Evolutionary conservation across 768 basidiomycete genomes (phyloP), one percentile per base, ranked within the genome.

Genomic region (Suillus sp.): DNA sequence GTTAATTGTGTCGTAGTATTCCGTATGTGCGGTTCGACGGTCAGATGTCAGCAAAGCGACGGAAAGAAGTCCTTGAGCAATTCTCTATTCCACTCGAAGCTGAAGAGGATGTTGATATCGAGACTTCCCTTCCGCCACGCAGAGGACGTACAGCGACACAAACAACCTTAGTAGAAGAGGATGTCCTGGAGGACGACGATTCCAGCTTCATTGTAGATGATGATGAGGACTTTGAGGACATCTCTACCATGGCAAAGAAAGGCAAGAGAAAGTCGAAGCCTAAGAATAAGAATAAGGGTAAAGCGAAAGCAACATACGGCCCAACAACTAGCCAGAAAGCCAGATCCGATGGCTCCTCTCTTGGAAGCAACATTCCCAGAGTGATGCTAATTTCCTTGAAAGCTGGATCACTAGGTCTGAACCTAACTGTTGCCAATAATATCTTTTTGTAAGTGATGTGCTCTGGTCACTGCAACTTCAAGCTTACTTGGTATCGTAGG

Each of bases 321-420:
- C 60, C 65, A 6, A 11, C 57, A 7, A 13, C 30, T 32, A 37
- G 56, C 20, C 34, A 37, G 53, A 73, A 66, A n/a, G 65, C 53
- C 45, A 43, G 32, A 59, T 67, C 71, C 56, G 64, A 72, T 48
- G 59, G 64, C 4, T 70, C 68, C 60, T 61, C 68, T 40, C 72
- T 70, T 56, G 38, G 66, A 27, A 76, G 74, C 13, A 74, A 71
- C 34, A 92, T 88, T 70, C 91, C 94, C 4, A 83, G 81, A 64
- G 88, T 96, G 38, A 88, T 96, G 90, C 79, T 96, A 59, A 89
- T 96, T 61, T 95, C 93, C 7, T 79, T 95, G 68, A 95, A 94
- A 77, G 88, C 86, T 53, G 94, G 94, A 22, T 93, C 94, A 5
- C 81, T 96, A 37, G 94, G 94, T 9, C 76, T 96, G 61, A 95